These are phyloP conservation scores for Leccinum holopus DNA, from an alignment of 1,284 basidiomycete genomes.

Conservation along the genomic window DNA sequence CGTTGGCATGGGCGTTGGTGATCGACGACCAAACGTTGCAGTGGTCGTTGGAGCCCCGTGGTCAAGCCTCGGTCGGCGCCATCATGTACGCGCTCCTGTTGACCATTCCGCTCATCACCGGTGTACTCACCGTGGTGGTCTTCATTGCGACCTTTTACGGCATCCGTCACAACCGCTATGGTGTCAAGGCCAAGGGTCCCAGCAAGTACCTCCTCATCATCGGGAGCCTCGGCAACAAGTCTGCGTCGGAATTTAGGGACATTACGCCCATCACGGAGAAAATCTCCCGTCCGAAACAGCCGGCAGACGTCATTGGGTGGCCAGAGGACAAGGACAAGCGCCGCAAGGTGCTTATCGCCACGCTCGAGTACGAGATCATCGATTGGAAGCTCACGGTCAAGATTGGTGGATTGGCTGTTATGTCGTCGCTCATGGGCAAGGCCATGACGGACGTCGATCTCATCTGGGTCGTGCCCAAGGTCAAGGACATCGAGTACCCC, in stretches of 20 bases:
- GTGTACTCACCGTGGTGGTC: slow-evolving; percentile 73
- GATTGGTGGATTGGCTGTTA: slow-evolving; percentile 94
- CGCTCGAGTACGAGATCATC: slow-evolving; percentile 92
- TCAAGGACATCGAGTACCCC: slow-evolving; percentile 90
- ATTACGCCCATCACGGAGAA: slow-evolving; percentile 57
- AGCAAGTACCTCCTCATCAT: slow-evolving; percentile 78
- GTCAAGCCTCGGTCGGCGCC: slow-evolving; percentile 75
- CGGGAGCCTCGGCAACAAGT: slow-evolving; percentile 63
- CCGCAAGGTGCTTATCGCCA: slow-evolving; percentile 85
- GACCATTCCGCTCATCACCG: slow-evolving; percentile 81
- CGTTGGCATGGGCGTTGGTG: slow-evolving; percentile 81
- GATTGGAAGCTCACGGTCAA: slow-evolving; percentile 97
- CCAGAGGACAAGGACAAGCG: slow-evolving; percentile 88
- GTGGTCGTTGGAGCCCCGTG: slow-evolving; percentile 80
- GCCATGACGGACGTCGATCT: slow-evolving; percentile 89
- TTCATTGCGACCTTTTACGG: slow-evolving; percentile 97
- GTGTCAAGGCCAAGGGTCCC: slow-evolving; percentile 68
- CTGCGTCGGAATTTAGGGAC: slow-evolving; percentile 61
- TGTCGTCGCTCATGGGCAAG: slow-evolving; percentile 95
- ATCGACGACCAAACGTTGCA: slow-evolving; percentile 75
- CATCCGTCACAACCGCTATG: slow-evolving; percentile 90
- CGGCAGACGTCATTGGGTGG: slow-evolving; percentile 81
- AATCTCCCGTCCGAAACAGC: slow-evolving; percentile 57
- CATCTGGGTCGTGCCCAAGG: slow-evolving; percentile 91
- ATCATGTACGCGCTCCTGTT: slow-evolving; percentile 83